Conservation (phyloP, 2,329 filamentous ascomycete species). For the Epichloe aotearoae region DNA sequence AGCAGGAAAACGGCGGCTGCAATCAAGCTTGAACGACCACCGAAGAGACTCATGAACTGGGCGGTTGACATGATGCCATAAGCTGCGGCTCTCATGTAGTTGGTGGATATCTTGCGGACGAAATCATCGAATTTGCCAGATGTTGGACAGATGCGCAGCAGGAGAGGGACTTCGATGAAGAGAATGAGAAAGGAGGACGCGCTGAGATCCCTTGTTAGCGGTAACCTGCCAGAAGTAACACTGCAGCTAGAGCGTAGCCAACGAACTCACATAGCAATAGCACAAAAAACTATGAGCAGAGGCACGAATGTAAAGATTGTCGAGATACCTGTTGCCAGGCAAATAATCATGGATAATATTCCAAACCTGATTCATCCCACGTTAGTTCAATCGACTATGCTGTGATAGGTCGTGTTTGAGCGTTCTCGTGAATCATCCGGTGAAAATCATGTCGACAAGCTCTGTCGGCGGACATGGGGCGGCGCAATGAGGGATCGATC, state of each 20-base stretch:
- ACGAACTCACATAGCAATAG: constrained; percentile 38
- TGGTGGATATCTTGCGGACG: constrained; percentile 86
- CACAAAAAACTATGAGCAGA: constrained; percentile 37
- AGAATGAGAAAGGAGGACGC: constrained; percentile 60
- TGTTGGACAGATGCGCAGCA: constrained; percentile 94
- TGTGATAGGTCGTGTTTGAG: background rate
- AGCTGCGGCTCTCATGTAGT: constrained; percentile 88
- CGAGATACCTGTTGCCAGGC: constrained; percentile 55
- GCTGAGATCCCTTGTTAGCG: constrained; percentile 27
- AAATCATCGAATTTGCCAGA: constrained; percentile 77
- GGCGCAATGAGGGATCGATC: background rate
- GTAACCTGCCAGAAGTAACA: background rate
- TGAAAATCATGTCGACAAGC: background rate
- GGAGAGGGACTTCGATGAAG: constrained; percentile 83
- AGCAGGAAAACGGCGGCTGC: constrained; percentile 73
- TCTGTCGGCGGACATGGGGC: background rate
- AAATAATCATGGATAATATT: constrained; percentile 57
- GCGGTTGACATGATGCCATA: constrained; percentile 70
- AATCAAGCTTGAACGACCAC: constrained; percentile 57
- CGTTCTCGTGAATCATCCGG: background rate
- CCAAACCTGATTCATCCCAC: constrained; percentile 41
- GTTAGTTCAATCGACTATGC: constrained; percentile 1
- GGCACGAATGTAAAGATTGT: constrained; percentile 47
- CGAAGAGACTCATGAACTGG: constrained; percentile 71
- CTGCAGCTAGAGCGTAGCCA: background rate